These are phyloP conservation scores for Chaetothyriales sp. DNA, from an alignment of 2,329 filamentous ascomycete genomes.

Conservation along the genomic window DNA sequence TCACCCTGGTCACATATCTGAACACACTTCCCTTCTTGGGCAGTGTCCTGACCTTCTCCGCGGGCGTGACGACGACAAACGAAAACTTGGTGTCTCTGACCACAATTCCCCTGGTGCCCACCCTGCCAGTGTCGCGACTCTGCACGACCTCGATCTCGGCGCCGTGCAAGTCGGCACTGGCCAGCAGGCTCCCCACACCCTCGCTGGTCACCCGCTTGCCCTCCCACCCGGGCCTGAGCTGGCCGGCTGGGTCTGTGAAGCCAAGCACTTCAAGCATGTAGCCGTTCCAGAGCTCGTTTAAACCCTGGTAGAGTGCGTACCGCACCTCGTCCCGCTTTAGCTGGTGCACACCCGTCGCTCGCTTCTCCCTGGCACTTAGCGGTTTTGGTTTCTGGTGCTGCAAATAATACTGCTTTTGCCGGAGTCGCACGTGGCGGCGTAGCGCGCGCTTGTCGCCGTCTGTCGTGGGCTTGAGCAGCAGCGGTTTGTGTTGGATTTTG, in stretches of 20 bases:
- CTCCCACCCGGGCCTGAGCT: slow-evolving; percentile 17
- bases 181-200: slow-evolving; percentile 44
- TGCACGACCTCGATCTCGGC: slow-evolving; percentile 68
- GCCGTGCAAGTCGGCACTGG: slow-evolving; percentile 80
- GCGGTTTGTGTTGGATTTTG: slow-evolving; percentile 66
- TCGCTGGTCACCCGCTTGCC: slow-evolving; percentile 39
- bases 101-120: slow-evolving; percentile 74
- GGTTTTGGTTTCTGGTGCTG: slow-evolving; percentile 45
- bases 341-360: slow-evolving; percentile 56
- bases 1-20: slow-evolving; percentile 45
- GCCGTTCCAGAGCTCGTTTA: slow-evolving; percentile 65
- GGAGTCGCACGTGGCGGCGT: slow-evolving; percentile 37
- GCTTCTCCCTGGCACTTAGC: slow-evolving; percentile 65
- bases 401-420: slow-evolving; percentile 31
- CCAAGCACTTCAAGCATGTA: slow-evolving; percentile 72
- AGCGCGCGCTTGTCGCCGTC: slow-evolving; percentile 46
- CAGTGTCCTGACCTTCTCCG: slow-evolving; percentile 41
- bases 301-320: slow-evolving; percentile 60
- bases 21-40: slow-evolving; percentile 89
- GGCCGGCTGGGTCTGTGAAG: slow-evolving; percentile 25
- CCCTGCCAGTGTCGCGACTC: slow-evolving; percentile 63
- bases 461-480: slow-evolving; percentile 46
- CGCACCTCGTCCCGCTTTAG: slow-evolving; percentile 53
- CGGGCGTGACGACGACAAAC: slow-evolving; percentile 66
- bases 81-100: slow-evolving; percentile 75